Percentiles rank a stretch among this genome's conserved stretches.
Evolutionary conservation across 2,329 filamentous ascomycete species (phyloP).

Genomic region (Septoria linicola): DNA sequence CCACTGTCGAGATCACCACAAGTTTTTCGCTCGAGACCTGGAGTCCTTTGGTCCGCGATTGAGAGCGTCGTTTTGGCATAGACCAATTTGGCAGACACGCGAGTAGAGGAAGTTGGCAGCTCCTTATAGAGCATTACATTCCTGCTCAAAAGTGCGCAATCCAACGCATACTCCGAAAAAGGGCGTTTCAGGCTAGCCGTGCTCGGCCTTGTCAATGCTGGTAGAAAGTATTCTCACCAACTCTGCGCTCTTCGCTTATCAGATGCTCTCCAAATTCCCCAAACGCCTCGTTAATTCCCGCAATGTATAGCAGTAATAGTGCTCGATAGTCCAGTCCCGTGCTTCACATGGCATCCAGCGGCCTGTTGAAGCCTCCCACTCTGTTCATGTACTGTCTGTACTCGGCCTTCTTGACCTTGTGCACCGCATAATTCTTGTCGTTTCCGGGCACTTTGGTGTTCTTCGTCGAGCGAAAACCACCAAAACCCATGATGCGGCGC

Average conservation of each 20-base stretch:
- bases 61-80: too few species aligned
- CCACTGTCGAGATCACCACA: too few species aligned
- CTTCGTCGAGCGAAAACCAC: constrained; percentile 81
- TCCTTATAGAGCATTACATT: constrained; percentile 1
- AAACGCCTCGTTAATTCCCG: constrained; percentile 25
- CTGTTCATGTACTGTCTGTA: constrained; percentile 98
- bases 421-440: constrained; percentile 69
- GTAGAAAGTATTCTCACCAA: too few species aligned
- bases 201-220: too few species aligned
- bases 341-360: constrained; percentile 39
- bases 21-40: too few species aligned
- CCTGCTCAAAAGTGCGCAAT: constrained; percentile 10
- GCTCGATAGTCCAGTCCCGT: constrained; percentile 29
- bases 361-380: constrained; percentile 76
- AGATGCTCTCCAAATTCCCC: not conserved
- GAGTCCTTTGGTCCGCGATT: too few species aligned
- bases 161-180: not conserved
- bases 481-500: constrained; percentile 87
- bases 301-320: constrained; percentile 6
- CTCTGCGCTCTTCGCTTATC: not conserved
- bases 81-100: too few species aligned
- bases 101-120: not conserved
- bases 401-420: constrained; percentile 91
- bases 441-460: constrained; percentile 87
- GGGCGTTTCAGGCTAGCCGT: too few species aligned